Evolutionary conservation across 805 yeast species (phyloP), one percentile per base, ranked within the genome.

Genomic region (Yamadazyma tumulicola): DNA sequence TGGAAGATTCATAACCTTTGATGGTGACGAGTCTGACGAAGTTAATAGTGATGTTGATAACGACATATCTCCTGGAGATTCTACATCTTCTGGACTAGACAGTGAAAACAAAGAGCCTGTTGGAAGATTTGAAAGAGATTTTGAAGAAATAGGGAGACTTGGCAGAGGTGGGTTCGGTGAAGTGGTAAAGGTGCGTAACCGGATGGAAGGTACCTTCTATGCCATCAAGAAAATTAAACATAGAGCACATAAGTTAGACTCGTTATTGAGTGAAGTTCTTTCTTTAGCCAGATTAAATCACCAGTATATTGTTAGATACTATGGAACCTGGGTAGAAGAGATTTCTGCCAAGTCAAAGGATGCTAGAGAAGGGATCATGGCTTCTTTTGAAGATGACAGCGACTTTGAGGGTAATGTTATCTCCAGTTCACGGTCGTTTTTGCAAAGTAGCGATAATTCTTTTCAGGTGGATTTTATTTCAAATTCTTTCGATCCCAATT

Each of bases 101-200:
- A 20, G 19, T 9, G 32, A 29, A 11, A 22, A 20, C 13, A 35
- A 35, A 17, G 27, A 12, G 6, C 38, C 31, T 7, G 27, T 29
- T 9, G 38, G 96, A 1, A 69, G 98, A 43, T 93, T 91, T 54
- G 84, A 80, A 3, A 77, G 89, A 42, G 99, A 93, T 54, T 93
- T 94, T 58, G 98, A 93, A 57, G 98, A 93, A 54, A 84, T 87
- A 28, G 93, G 91, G 0, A 77, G 81, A 14, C 61, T 93, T 6
- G 99, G 99, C 2, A 78, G 80, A 47, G 99, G 99, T 25, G 99
- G 95, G 0, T 93, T 84, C 61, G 99, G 99, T 5, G 97, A 93
- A 57, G 99, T 93, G 6, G 96, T 93, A n/a, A 89, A 91, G 51
- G 97, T 93, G 0, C 69, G 98, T 41, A 91, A 89, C 55, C 75